Base-by-base conservation (phyloP, 75 land plant species). In the Azolla pinnata region DNA sequence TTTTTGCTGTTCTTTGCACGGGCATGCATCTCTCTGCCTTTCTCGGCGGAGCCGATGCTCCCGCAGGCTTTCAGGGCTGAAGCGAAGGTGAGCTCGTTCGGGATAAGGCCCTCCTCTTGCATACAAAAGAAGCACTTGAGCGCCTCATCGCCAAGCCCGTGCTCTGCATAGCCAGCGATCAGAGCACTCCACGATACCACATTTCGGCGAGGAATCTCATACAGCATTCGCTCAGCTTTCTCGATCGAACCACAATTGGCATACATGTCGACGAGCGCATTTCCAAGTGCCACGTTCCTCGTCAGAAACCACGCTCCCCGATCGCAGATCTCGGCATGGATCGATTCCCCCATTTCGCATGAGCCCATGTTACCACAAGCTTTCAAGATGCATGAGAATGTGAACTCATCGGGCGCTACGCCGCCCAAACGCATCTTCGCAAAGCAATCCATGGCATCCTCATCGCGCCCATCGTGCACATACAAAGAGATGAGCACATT, bases 391-490 rank as follows among this genome's bases (percentile, higher is more conserved):
- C 68, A 31, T 18, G 50, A 45, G n/a, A 61, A 61, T 1, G 67
- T 49, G 33, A 67, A 44, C 68, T 62, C 35, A 12, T 63, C 44
- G 16, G 66, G 65, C 27, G 31, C 34, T 28, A 67, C 25, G n/a
- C 70, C 70, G 17, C 19, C 31, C 20, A 49, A 55, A 51, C 61
- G 31, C 87, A 87, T 80, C 17, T 62, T 59, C 1, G 29, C 26
- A 70, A 83, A 87, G 4, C 61, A 63, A 44, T 28, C 53, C 63
- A 83, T 65, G n/a, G 83, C 91, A 46, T 64, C 58, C 24, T 77
- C 81, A 7, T 81, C 83, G 30, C 60, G 64, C 12, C 81, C 63
- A 45, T 71, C 66, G 20, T 72, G 81, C 24, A 75, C 63, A 65
- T 75, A 60, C 14, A 76, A 75, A 24, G 61, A 46, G 42, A 83